A percentile compares a stretch with the other conserved stretches of the same genome.
phyloP scores from a whole-genome alignment of 345 rosid species.

The Angophora floribunda region DNA sequence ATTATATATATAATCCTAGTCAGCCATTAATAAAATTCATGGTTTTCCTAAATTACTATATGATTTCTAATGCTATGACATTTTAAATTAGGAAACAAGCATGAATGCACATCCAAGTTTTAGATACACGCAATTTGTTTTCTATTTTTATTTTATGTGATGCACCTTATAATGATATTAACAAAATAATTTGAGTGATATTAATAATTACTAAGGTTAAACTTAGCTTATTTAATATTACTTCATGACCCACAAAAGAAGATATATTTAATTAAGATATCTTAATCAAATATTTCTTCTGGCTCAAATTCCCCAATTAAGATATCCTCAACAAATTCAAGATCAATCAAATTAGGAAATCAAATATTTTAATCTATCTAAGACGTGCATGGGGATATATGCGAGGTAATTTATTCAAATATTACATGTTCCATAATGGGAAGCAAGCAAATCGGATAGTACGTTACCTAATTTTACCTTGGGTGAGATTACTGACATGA shows the following conservation, averaged over 20 bases:
- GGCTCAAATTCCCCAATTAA: not conserved
- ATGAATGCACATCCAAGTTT: not conserved
- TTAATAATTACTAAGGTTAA: not conserved
- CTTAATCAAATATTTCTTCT: not conserved
- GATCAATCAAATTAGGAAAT: not conserved
- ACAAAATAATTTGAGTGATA: not conserved
- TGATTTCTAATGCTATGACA: not conserved
- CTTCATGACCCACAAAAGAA: not conserved
- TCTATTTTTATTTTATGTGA: not conserved
- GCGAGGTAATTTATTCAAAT: not conserved
- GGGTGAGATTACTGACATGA: not conserved
- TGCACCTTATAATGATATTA: not conserved
- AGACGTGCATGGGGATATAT: not conserved
- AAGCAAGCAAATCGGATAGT: not conserved
- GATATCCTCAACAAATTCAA: not conserved
- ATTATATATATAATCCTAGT: not conserved
- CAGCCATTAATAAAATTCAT: not conserved
- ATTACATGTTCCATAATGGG: not conserved
- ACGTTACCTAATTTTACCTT: not conserved
- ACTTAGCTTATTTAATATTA: not conserved
- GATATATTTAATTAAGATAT: not conserved
- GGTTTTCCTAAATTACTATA: not conserved
- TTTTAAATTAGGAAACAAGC: not conserved
- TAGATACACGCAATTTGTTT: not conserved
- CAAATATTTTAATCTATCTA: not conserved